Evolutionary conservation across 2,329 filamentous ascomycete species (phyloP).

Genomic region (Ophiocordyceps camponoti-rufipedis): DNA sequence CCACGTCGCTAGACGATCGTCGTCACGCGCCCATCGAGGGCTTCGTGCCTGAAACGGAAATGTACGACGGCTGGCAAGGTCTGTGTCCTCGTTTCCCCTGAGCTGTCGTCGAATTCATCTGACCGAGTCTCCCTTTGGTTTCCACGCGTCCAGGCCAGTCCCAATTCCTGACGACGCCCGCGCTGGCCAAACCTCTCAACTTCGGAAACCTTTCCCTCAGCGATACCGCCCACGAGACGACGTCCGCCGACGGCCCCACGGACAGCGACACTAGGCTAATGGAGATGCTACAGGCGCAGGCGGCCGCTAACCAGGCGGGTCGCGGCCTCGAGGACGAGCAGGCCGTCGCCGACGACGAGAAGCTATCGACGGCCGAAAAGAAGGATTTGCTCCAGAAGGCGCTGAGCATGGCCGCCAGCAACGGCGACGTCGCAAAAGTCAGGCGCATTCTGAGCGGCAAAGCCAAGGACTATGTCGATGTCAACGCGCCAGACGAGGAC

Average conservation of each 20-base stretch:
- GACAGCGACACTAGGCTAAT: slow-evolving; percentile 80
- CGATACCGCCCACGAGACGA: slow-evolving; percentile 56
- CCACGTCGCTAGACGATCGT: slow-evolving; percentile 81
- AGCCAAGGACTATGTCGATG: slow-evolving; percentile 58
- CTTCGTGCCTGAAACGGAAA: slow-evolving; percentile 69
- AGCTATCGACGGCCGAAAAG: slow-evolving; percentile 60
- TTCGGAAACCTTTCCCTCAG: slow-evolving; percentile 72
- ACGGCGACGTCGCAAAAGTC: slow-evolving; percentile 76
- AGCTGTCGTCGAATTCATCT: background rate
- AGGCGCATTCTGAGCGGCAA: slow-evolving; percentile 56
- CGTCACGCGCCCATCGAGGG: slow-evolving; percentile 43
- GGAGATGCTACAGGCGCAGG: slow-evolving; percentile 90
- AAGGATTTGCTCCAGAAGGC: slow-evolving; percentile 66
- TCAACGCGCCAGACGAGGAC: slow-evolving; percentile 81
- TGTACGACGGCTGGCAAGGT: slow-evolving; percentile 99
- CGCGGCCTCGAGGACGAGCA: slow-evolving; percentile 63
- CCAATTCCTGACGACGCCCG: slow-evolving; percentile 78
- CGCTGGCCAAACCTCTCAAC: slow-evolving; percentile 64
- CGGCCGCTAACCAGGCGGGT: slow-evolving; percentile 61
- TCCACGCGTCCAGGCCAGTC: slow-evolving; percentile 55
- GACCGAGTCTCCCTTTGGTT: background rate
- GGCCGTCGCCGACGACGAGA: slow-evolving; percentile 55
- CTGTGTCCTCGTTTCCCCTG: slow-evolving; percentile 8
- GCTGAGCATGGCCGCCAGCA: slow-evolving; percentile 88
- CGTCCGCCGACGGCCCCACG: slow-evolving; percentile 30